Evolutionary conservation across 148 eudicot species (phyloP).

Genomic region (Simmondsia chinensis): DNA sequence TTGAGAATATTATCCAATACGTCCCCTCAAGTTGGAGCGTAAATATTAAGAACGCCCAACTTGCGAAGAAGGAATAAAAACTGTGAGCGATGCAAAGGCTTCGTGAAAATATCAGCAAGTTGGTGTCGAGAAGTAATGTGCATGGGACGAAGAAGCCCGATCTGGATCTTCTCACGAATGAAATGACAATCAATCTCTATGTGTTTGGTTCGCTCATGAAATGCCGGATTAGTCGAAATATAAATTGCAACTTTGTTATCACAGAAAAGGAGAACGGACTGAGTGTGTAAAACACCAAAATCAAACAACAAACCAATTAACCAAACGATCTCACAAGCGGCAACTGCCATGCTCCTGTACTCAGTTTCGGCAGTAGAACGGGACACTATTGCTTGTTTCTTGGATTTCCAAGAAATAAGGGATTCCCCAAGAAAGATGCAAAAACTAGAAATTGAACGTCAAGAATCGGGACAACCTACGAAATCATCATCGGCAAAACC

Average conservation of each 20-base stretch:
- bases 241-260: not conserved
- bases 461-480: not conserved
- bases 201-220: slow-evolving; percentile 3
- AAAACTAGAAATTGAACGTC: not conserved
- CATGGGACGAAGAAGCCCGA: too few relatives aligned
- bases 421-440: not conserved
- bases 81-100: too few relatives aligned
- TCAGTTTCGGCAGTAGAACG: not conserved
- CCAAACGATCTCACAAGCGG: not conserved
- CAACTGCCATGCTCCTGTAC: not conserved
- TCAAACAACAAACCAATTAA: not conserved
- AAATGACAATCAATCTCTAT: slow-evolving; percentile 2
- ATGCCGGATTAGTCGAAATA: not conserved
- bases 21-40: too few relatives aligned
- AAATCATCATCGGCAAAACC: slow-evolving; percentile 1
- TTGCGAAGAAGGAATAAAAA: too few relatives aligned
- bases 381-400: not conserved
- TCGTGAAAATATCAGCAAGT: too few relatives aligned
- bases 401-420: slow-evolving; percentile 4
- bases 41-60: too few relatives aligned
- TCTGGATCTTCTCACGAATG: too few relatives aligned
- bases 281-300: not conserved
- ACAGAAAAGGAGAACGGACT: not conserved
- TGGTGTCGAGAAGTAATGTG: too few relatives aligned
- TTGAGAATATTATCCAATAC: too few relatives aligned